A percentile compares a stretch with the other conserved stretches of the same genome.
phyloP scores from a whole-genome alignment of 2,329 filamentous ascomycete genomes.

The Paraphaeosphaeria minitans region DNA sequence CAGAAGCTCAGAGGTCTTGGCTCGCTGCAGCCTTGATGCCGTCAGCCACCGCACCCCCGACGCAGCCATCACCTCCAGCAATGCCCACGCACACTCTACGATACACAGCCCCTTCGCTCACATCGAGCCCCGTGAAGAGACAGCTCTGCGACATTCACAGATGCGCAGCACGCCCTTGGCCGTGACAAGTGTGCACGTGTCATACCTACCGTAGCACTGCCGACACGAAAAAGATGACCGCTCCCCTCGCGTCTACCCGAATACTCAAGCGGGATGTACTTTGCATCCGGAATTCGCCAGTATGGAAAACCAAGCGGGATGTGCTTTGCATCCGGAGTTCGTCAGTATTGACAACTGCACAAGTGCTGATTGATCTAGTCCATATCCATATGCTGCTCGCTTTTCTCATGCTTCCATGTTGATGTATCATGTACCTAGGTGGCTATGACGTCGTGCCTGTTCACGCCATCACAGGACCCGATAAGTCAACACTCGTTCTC shows the following conservation, averaged over 20 bases:
- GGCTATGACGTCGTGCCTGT: not conserved
- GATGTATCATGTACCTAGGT: not conserved
- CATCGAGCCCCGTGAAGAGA: not conserved
- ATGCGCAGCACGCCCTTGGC: not conserved
- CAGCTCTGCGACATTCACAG: not conserved
- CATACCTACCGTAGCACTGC: not conserved
- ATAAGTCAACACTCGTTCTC: not conserved
- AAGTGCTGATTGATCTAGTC: not conserved
- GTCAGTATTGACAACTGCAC: not conserved
- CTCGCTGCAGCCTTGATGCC: not conserved
- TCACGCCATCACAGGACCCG: conserved; percentile 1
- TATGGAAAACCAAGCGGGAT: no score
- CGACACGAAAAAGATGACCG: not conserved
- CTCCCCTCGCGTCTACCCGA: not conserved
- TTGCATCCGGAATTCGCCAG: not conserved
- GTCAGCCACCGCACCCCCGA: not conserved
- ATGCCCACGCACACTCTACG: not conserved
- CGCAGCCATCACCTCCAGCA: not conserved
- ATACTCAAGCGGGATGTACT: not conserved
- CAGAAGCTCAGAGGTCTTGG: conserved; percentile 10
- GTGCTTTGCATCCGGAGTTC: not conserved
- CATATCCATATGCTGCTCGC: not conserved
- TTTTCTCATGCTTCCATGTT: not conserved
- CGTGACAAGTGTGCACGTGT: not conserved
- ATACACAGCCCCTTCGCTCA: not conserved